Evolutionary conservation across 805 yeast species (phyloP).

Genomic region (Wilhelminamyces savonicus): DNA sequence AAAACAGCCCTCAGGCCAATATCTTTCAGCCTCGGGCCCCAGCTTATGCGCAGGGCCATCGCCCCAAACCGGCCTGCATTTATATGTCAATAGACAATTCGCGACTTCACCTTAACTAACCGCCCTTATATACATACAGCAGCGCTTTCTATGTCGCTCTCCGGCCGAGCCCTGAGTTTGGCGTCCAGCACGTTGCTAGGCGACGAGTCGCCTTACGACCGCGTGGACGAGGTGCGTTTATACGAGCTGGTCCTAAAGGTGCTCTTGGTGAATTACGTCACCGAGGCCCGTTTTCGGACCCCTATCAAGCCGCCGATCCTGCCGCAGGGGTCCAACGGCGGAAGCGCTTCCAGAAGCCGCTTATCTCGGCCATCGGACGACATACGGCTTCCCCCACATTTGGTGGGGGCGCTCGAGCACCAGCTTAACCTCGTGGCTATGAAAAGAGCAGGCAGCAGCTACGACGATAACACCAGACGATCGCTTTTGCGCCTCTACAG

Average conservation of each 20-base stretch:
- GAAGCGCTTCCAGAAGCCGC: too few relatives aligned
- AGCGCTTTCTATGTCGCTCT: too few relatives aligned
- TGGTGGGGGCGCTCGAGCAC: slow-evolving; percentile 32
- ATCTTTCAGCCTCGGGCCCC: too few relatives aligned
- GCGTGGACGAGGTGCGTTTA: slow-evolving; percentile 21
- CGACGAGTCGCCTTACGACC: slow-evolving; percentile 9
- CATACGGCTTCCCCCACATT: slow-evolving; percentile 30
- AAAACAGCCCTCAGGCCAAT: too few relatives aligned
- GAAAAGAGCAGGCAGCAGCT: slow-evolving; percentile 24
- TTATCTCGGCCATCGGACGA: slow-evolving; percentile 8
- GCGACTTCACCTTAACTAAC: too few relatives aligned
- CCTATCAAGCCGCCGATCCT: slow-evolving; percentile 9
- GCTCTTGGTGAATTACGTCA: slow-evolving; percentile 52
- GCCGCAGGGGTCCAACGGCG: too few relatives aligned
- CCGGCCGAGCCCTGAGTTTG: slow-evolving; percentile 17
- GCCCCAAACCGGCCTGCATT: too few relatives aligned
- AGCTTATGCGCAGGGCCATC: too few relatives aligned
- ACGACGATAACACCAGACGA: slow-evolving; percentile 48
- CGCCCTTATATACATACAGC: too few relatives aligned
- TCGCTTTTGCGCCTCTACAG: slow-evolving; percentile 59
- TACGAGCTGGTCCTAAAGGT: slow-evolving; percentile 51
- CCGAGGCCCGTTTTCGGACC: slow-evolving; percentile 56
- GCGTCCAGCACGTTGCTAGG: slow-evolving; percentile 15
- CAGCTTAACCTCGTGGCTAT: slow-evolving; percentile 42
- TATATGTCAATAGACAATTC: too few relatives aligned